Percentiles rank a stretch among this genome's conserved stretches.
Evolutionary conservation across 2,329 filamentous ascomycete genomes (phyloP).

Genomic region (Coniochaeta pulveracea): DNA sequence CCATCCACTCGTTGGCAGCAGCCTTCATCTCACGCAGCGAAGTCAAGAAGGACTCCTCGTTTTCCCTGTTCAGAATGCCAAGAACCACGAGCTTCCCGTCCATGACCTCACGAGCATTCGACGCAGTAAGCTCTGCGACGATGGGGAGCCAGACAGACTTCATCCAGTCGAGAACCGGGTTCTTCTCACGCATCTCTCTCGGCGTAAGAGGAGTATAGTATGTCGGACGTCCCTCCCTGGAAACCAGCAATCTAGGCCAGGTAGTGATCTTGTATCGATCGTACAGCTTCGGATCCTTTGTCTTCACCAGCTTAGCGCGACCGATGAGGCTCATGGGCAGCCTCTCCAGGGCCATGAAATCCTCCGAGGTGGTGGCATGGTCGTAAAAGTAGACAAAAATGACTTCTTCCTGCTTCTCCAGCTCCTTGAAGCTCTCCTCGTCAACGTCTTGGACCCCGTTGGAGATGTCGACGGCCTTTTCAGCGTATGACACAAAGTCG

Average conservation of each 20-base stretch:
- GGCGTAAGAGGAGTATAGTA: slow-evolving; percentile 86
- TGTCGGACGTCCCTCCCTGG: slow-evolving; percentile 75
- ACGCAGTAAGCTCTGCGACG: slow-evolving; percentile 82
- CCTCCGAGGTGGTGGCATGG: slow-evolving; percentile 83
- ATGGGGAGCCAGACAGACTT: slow-evolving; percentile 91
- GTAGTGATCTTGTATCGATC: slow-evolving; percentile 90
- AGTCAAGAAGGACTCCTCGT: slow-evolving; percentile 65
- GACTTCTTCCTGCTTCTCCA: slow-evolving; percentile 90
- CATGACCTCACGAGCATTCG: slow-evolving; percentile 92
- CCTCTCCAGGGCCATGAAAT: slow-evolving; percentile 79
- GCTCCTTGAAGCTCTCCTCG: slow-evolving; percentile 59
- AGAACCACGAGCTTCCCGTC: slow-evolving; percentile 89
- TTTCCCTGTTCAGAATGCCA: slow-evolving; percentile 71
- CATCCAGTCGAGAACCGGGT: slow-evolving; percentile 83
- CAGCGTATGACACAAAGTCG: slow-evolving; percentile 77
- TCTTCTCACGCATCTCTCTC: slow-evolving; percentile 82
- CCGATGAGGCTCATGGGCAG: slow-evolving; percentile 82
- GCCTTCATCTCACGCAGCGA: slow-evolving; percentile 88
- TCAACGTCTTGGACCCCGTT: slow-evolving; percentile 73
- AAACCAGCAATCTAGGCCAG: slow-evolving; percentile 87
- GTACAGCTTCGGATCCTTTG: slow-evolving; percentile 62
- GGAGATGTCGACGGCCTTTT: slow-evolving; percentile 71
- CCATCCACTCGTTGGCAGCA: slow-evolving; percentile 94
- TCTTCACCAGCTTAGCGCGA: slow-evolving; percentile 87
- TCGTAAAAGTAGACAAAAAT: slow-evolving; percentile 98